phyloP scores from a whole-genome alignment of 2,329 filamentous ascomycete species.

The Claviceps spartinae region DNA sequence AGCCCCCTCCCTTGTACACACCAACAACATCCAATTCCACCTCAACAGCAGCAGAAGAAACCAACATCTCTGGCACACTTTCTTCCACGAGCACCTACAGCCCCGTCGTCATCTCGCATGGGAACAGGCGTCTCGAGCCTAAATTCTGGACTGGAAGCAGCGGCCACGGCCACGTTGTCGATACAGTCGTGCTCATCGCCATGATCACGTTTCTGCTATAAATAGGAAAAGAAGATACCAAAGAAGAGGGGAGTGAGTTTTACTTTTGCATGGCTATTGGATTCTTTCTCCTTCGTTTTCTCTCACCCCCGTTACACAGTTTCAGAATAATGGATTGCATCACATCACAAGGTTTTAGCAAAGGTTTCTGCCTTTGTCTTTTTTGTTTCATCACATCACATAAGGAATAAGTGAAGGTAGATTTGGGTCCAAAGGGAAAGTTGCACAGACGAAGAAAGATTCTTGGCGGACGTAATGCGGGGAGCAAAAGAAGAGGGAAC shows the following conservation, averaged over 20 bases:
- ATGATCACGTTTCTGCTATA: slow-evolving; percentile 21
- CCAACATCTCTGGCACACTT: slow-evolving; percentile 8
- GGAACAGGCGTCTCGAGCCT: slow-evolving; percentile 19
- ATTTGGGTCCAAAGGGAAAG: not conserved
- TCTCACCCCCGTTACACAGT: not conserved
- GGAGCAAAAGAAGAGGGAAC: not conserved
- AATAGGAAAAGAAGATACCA: slow-evolving; percentile 3
- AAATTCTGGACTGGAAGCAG: slow-evolving; percentile 16
- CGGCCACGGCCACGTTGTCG: slow-evolving; percentile 20
- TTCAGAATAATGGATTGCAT: too few species aligned
- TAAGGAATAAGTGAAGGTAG: too few species aligned
- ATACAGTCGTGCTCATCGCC: slow-evolving; percentile 23
- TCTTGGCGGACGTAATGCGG: not conserved
- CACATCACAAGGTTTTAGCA: too few species aligned
- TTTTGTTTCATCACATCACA: not conserved
- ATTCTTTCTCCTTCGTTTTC: too few species aligned
- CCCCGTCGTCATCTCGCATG: slow-evolving; percentile 19
- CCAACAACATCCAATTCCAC: slow-evolving; percentile 18
- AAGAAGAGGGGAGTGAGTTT: not conserved
- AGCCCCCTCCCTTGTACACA: slow-evolving; percentile 10
- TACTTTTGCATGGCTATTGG: too few species aligned
- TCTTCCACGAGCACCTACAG: slow-evolving; percentile 11
- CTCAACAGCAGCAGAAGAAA: slow-evolving; percentile 14
- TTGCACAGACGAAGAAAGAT: not conserved
- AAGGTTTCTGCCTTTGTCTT: not conserved